Percentiles rank a stretch among this genome's conserved stretches.
phyloP scores from a whole-genome alignment of 768 basidiomycete species.

The Tubosaeta sp. region DNA sequence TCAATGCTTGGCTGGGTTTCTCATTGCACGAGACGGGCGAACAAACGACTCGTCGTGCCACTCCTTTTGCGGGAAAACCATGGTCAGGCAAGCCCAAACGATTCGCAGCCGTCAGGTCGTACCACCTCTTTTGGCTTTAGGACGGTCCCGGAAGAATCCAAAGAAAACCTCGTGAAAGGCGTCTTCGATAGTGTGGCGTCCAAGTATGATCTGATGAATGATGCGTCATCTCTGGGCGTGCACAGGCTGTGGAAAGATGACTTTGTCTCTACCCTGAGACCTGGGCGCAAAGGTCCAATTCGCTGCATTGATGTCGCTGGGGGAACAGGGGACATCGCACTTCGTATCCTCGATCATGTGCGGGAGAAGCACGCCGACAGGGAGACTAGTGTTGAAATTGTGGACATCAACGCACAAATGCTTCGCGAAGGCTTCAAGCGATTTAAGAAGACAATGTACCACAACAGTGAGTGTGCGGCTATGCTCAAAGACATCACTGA shows the following conservation, averaged over 20 bases:
- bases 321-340: slow-evolving; percentile 95
- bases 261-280: slow-evolving; percentile 70
- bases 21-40: slow-evolving; percentile 12
- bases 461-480: slow-evolving; percentile 66
- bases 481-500: slow-evolving; percentile 1
- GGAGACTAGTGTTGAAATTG: slow-evolving; percentile 82
- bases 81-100: slow-evolving; percentile 6
- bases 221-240: slow-evolving; percentile 94
- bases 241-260: slow-evolving; percentile 97
- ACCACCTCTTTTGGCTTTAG: slow-evolving; percentile 93
- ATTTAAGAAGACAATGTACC: slow-evolving; percentile 97
- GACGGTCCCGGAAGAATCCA: slow-evolving; percentile 79
- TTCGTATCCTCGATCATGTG: slow-evolving; percentile 88
- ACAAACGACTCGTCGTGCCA: slow-evolving; percentile 8
- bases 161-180: slow-evolving; percentile 85
- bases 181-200: slow-evolving; percentile 97
- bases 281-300: slow-evolving; percentile 68
- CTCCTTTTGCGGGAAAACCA: slow-evolving; percentile 22
- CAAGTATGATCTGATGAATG: slow-evolving; percentile 98
- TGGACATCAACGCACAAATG: slow-evolving; percentile 96
- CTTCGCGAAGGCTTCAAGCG: slow-evolving; percentile 84
- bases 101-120: slow-evolving; percentile 21
- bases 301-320: slow-evolving; percentile 95
- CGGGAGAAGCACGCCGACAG: slow-evolving; percentile 86
- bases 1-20: slow-evolving; percentile 15